These are phyloP conservation scores for Candida patagonica DNA, from an alignment of 805 yeast species.

Conservation along the genomic window DNA sequence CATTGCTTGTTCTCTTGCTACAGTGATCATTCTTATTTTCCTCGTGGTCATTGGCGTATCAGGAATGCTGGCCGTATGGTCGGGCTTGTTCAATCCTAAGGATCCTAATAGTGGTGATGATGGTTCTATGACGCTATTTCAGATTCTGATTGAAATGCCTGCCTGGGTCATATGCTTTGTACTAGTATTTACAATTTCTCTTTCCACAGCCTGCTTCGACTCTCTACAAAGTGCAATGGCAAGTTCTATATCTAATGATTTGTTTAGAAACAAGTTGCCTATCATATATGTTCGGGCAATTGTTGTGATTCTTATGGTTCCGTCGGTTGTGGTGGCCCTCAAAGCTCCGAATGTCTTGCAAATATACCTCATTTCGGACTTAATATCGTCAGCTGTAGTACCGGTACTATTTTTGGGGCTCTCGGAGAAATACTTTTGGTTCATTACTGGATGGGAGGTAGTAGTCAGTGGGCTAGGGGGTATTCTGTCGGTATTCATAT, in stretches of 20 bases:
- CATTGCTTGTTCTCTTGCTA: conserved; percentile 69
- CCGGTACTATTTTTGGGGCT: conserved; percentile 80
- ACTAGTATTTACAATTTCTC: conserved; percentile 57
- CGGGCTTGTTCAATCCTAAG: conserved; percentile 44
- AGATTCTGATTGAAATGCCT: conserved; percentile 64
- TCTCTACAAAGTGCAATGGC: conserved; percentile 82
- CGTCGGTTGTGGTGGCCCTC: conserved; percentile 75
- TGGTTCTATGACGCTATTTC: conserved; percentile 63
- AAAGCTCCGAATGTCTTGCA: conserved; percentile 76
- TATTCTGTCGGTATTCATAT: conserved; percentile 66
- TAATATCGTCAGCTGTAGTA: conserved; percentile 77
- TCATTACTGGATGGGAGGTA: conserved; percentile 68
- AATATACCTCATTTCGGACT: conserved; percentile 83
- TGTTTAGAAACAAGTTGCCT: conserved; percentile 72
- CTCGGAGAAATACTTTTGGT: conserved; percentile 49
- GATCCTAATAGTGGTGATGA: conserved; percentile 36
- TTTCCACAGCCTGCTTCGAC: conserved; percentile 85
- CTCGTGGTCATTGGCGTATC: conserved; percentile 70
- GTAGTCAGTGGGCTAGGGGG: conserved; percentile 81
- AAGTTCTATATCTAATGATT: conserved; percentile 80
- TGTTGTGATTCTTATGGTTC: conserved; percentile 74
- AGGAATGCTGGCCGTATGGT: conserved; percentile 88
- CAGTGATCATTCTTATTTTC: conserved; percentile 52
- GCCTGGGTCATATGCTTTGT: conserved; percentile 81
- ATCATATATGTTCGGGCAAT: conserved; percentile 57